These are phyloP conservation scores for Magnolia officinalis DNA, from an alignment of 164 flowering plant species.

Conservation along the genomic window DNA sequence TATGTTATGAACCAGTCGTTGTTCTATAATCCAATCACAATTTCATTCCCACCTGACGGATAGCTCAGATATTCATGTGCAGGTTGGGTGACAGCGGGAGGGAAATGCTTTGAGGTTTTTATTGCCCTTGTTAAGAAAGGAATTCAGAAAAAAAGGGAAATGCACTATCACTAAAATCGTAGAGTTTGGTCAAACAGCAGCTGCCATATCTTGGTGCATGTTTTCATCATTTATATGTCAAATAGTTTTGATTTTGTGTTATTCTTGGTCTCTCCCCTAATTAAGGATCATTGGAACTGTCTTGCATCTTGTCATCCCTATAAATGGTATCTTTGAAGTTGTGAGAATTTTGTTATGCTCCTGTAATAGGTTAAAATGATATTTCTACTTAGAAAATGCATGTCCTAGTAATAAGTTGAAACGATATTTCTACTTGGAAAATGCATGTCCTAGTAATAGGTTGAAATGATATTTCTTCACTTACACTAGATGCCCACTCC, in stretches of 20 bases:
- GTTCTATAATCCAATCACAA: no score
- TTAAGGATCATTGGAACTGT: not conserved
- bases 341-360: no score
- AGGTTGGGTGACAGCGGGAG: conserved; percentile 60
- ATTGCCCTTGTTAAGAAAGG: not conserved
- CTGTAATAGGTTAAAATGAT: no score
- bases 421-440: no score
- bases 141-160: not conserved
- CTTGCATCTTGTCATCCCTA: not conserved
- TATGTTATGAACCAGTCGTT: no score
- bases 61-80: no score
- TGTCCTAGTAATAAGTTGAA: no score
- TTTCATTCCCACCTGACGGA: no score
- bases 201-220: not conserved
- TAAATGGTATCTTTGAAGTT: not conserved
- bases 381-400: no score
- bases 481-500: not conserved
- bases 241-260: not conserved
- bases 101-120: not conserved
- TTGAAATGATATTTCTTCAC: not conserved
- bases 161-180: not conserved
- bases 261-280: not conserved
- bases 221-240: not conserved
- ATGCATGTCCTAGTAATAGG: no score
- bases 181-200: not conserved